Evolutionary conservation across 768 basidiomycete species (phyloP).

Genomic region (Myochromella boudieri): DNA sequence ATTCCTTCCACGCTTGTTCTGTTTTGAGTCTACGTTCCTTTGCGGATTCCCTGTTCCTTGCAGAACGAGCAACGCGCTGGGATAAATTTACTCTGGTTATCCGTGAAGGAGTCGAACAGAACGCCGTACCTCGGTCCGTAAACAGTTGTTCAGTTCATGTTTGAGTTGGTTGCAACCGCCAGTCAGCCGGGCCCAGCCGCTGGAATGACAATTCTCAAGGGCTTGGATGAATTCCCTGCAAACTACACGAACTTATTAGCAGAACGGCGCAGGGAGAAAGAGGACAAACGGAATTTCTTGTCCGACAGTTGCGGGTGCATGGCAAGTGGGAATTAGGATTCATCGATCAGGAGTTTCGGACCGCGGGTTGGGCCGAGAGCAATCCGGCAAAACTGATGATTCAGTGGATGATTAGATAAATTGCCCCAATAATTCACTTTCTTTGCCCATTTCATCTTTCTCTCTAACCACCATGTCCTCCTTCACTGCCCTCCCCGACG

Average conservation of each 20-base stretch:
- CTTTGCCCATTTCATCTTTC: conserved; percentile 18
- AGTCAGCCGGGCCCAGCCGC: conserved; percentile 61
- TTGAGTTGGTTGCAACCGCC: conserved; percentile 73
- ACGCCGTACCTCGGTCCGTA: conserved; percentile 63
- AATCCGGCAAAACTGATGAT: conserved; percentile 7
- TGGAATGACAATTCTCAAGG: conserved; percentile 67
- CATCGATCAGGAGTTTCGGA: conserved; percentile 18
- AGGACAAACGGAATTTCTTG: conserved; percentile 50
- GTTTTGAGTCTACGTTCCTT: conserved; percentile 56
- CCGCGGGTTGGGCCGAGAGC: conserved; percentile 10
- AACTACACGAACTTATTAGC: conserved; percentile 33
- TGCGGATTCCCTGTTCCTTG: conserved; percentile 58
- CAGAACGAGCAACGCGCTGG: conserved; percentile 60
- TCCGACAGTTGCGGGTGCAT: conserved; percentile 79
- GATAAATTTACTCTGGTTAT: neutral
- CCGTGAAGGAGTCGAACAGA: neutral
- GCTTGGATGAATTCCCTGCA: conserved; percentile 80
- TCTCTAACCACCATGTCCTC: conserved; percentile 38
- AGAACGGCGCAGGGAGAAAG: conserved; percentile 5
- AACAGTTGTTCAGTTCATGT: conserved; percentile 65
- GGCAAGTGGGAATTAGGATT: neutral
- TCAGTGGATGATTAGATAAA: conserved; percentile 18
- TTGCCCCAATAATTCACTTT: too few relatives aligned
- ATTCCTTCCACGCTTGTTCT: conserved; percentile 61
- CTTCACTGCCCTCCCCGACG: conserved; percentile 40